Evolutionary conservation across 306 rosid genomes (phyloP).

Genomic region (Delonix regia): DNA sequence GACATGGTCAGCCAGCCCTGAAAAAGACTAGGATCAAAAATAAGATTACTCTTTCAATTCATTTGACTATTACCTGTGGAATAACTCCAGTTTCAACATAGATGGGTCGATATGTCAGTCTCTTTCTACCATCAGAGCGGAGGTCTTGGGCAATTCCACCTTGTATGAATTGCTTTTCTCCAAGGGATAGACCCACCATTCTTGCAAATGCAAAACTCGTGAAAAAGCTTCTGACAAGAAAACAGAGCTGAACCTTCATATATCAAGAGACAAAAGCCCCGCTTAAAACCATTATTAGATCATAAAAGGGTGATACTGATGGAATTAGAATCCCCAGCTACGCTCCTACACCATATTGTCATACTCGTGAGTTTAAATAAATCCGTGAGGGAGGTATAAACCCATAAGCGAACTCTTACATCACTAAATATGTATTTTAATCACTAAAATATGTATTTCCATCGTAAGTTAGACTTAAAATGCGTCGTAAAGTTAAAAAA

Average conservation of each 20-base stretch:
- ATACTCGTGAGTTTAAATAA: no score
- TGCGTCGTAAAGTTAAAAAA: no score
- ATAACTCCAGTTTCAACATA: conserved; percentile 79
- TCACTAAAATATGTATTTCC: no score
- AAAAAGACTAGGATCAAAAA: background rate
- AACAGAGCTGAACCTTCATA: background rate
- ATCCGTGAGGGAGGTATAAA: no score
- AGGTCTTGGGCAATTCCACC: conserved; percentile 92
- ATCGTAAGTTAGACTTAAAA: no score
- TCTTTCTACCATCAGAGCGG: conserved; percentile 85
- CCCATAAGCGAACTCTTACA: no score
- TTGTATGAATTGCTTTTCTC: conserved; percentile 70
- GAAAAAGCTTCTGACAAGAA: background rate
- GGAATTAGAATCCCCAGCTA: no score
- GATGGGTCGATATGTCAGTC: conserved; percentile 71
- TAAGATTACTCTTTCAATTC: background rate
- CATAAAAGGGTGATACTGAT: no score
- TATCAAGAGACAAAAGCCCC: background rate
- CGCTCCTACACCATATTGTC: no score
- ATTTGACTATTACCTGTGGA: conserved; percentile 59
- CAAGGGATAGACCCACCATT: conserved; percentile 79
- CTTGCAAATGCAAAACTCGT: conserved; percentile 16
- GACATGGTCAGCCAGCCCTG: background rate
- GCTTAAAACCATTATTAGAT: background rate
- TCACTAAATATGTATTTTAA: no score